Conservation (phyloP, 2,329 filamentous ascomycete species). For the Camillea tinctor region DNA sequence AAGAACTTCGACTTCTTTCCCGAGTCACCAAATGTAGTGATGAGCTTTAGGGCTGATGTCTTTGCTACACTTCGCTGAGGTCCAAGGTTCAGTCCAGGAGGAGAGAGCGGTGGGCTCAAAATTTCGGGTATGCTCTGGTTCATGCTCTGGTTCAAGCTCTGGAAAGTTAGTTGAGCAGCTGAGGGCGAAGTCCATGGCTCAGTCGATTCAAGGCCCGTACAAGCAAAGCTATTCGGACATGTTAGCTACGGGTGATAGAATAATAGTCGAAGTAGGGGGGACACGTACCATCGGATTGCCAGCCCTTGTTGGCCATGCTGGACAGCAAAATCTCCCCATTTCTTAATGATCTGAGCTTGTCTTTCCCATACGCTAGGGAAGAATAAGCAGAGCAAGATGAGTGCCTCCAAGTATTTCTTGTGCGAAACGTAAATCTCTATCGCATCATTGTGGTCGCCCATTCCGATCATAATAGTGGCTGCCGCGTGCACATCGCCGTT, state of each 20-base stretch:
- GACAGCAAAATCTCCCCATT: slow-evolving; percentile 93
- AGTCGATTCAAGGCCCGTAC: slow-evolving; percentile 78
- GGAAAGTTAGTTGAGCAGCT: slow-evolving; percentile 60
- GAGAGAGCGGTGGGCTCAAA: slow-evolving; percentile 71
- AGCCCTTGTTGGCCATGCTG: slow-evolving; percentile 84
- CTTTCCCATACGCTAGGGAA: slow-evolving; percentile 88
- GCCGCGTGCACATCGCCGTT: slow-evolving; percentile 89
- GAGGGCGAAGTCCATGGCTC: slow-evolving; percentile 88
- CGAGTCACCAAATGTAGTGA: slow-evolving; percentile 78
- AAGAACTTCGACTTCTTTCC: slow-evolving; percentile 65
- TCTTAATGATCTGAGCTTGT: slow-evolving; percentile 81
- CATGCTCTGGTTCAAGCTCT: slow-evolving; percentile 53
- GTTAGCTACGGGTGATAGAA: slow-evolving; percentile 13
- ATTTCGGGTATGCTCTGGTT: slow-evolving; percentile 58
- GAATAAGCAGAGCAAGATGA: slow-evolving; percentile 80
- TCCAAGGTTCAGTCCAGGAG: slow-evolving; percentile 61
- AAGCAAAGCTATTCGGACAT: slow-evolving; percentile 66
- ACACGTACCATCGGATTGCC: slow-evolving; percentile 71
- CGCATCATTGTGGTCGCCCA: slow-evolving; percentile 90
- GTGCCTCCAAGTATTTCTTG: slow-evolving; percentile 86
- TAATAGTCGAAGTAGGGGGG: neutral
- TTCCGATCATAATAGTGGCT: slow-evolving; percentile 86
- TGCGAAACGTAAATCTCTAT: slow-evolving; percentile 96
- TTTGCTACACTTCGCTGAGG: slow-evolving; percentile 68
- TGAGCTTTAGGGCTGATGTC: slow-evolving; percentile 81